Conservation (phyloP, 495 filamentous ascomycete genomes). For the Sphaerosporella brunnea region DNA sequence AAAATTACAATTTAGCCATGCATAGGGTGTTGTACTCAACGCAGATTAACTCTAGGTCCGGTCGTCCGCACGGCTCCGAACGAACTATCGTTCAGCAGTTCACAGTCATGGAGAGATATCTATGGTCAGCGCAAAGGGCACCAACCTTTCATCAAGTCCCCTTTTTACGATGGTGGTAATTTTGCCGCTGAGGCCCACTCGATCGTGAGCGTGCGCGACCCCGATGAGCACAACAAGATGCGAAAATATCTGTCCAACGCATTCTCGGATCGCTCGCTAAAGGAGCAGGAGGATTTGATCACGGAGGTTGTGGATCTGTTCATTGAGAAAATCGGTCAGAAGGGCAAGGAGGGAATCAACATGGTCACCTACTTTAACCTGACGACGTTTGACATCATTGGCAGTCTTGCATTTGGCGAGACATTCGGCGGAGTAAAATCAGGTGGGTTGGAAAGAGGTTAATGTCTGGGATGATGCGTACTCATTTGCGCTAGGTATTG, state of each 20-base stretch:
- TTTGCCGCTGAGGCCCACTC: slow-evolving; percentile 3
- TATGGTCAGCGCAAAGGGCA: slow-evolving; percentile 32
- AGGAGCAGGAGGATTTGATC: slow-evolving; percentile 33
- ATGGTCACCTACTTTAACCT: slow-evolving; percentile 11
- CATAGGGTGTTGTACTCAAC: no score
- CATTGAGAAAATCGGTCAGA: slow-evolving; percentile 25
- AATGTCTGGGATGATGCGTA: no score
- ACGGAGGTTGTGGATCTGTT: slow-evolving; percentile 33
- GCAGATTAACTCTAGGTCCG: no score
- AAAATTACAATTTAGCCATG: no score
- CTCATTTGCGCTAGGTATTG: no score
- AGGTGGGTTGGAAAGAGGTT: no score
- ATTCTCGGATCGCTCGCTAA: slow-evolving; percentile 34
- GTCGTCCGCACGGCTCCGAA: slow-evolving; percentile 28
- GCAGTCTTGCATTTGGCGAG: slow-evolving; percentile 39
- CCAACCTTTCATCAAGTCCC: slow-evolving; percentile 19
- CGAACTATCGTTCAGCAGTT: slow-evolving; percentile 34
- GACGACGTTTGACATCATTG: slow-evolving; percentile 36
- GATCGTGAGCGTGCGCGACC: slow-evolving; percentile 14
- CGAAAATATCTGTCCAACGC: slow-evolving; percentile 32
- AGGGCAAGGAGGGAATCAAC: slow-evolving; percentile 11
- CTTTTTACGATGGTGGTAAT: slow-evolving; percentile 25
- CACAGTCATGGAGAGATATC: slow-evolving; percentile 41
- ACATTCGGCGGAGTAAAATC: no score
- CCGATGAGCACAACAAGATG: slow-evolving; percentile 27